Evolutionary conservation across 352 stramenopile species (phyloP).

Genomic region (Phytophthora pini): DNA sequence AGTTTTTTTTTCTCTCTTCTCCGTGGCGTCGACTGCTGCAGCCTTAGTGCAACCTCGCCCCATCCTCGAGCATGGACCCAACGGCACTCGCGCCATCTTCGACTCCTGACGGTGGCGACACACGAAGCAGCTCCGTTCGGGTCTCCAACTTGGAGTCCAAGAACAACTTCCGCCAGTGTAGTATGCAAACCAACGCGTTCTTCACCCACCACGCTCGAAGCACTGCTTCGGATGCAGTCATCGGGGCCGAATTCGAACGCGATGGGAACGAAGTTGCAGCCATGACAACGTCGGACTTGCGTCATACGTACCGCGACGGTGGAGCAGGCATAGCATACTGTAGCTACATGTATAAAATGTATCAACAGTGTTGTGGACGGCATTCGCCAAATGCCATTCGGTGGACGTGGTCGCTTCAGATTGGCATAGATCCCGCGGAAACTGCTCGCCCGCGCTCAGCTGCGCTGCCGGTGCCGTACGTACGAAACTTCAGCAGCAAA

Average conservation of each 20-base stretch:
- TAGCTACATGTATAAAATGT: too few relatives aligned
- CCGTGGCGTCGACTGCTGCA: neutral
- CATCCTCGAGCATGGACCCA: conserved; percentile 2
- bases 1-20: neutral
- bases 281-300: conserved; percentile 2
- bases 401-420: conserved; percentile 6
- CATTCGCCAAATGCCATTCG: too few relatives aligned
- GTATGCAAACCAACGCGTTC: too few relatives aligned
- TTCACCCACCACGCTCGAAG: neutral
- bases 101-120: conserved; percentile 17
- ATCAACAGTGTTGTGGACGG: too few relatives aligned
- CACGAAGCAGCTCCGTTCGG: conserved; percentile 1
- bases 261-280: neutral
- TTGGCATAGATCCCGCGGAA: conserved; percentile 3
- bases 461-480: neutral
- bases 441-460: conserved; percentile 26
- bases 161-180: too few relatives aligned
- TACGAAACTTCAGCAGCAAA: neutral
- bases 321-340: too few relatives aligned
- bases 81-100: conserved; percentile 15
- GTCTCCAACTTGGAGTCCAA: too few relatives aligned
- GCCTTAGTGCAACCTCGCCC: conserved; percentile 16
- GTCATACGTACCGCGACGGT: neutral
- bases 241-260: conserved; percentile 16
- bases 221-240: neutral